These are phyloP conservation scores for Coemansia sp. DNA, from an alignment of 192 early-diverging fungal species.

Conservation along the genomic window DNA sequence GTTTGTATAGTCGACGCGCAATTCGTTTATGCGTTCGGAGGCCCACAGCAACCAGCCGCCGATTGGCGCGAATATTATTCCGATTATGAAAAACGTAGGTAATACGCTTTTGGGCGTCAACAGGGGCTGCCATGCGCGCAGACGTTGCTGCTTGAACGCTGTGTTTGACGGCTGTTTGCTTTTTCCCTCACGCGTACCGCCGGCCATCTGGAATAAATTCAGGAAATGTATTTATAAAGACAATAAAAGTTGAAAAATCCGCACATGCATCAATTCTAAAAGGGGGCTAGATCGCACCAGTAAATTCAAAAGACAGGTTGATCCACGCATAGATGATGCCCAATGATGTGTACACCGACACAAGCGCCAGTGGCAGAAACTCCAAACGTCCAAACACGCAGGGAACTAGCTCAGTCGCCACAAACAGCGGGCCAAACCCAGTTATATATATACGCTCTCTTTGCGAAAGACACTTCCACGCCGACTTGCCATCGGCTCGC, in stretches of 20 bases:
- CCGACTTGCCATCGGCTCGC: conserved; percentile 14
- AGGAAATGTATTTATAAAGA: neutral
- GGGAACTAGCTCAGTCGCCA: conserved; percentile 24
- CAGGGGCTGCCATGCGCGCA: conserved; percentile 99
- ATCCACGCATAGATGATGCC: conserved; percentile 67
- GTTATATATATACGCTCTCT: conserved; percentile 28
- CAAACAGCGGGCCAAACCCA: conserved; percentile 41
- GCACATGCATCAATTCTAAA: neutral
- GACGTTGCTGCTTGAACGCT: conserved; percentile 98
- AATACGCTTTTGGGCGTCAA: conserved; percentile 97
- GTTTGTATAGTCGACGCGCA: conserved; percentile 91
- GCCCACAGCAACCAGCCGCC: conserved; percentile 90
- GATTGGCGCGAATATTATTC: conserved; percentile 92
- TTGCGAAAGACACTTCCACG: conserved; percentile 34
- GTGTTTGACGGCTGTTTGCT: conserved; percentile 66
- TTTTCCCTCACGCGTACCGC: conserved; percentile 29
- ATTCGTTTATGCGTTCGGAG: conserved; percentile 80
- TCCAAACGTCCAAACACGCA: conserved; percentile 54
- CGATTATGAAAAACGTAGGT: conserved; percentile 92
- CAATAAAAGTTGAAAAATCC: too few species aligned
- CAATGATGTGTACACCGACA: conserved; percentile 71
- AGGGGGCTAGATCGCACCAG: neutral
- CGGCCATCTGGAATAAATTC: conserved; percentile 25
- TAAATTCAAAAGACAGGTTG: neutral
- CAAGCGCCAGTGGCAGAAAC: conserved; percentile 82